phyloP scores from a whole-genome alignment of 352 stramenopile genomes.

The Peronospora farinosa region DNA sequence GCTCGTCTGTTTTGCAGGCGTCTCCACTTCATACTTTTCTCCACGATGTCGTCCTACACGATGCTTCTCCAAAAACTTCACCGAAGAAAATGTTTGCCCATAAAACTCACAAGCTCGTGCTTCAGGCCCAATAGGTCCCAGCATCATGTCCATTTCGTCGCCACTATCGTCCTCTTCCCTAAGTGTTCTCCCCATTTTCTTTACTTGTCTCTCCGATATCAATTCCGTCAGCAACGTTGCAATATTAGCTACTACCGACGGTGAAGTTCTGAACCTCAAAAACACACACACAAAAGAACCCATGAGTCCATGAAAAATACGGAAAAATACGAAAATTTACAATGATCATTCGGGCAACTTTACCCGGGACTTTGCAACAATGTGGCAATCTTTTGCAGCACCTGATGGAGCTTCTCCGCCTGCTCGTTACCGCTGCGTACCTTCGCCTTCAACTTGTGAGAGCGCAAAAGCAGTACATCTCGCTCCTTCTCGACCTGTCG shows the following conservation, averaged over 20 bases:
- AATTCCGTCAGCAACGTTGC: slow-evolving; percentile 49
- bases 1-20: slow-evolving; percentile 10
- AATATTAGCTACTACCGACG: slow-evolving; percentile 51
- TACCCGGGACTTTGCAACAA: slow-evolving; percentile 66
- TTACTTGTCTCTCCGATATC: slow-evolving; percentile 23
- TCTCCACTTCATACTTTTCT: slow-evolving; percentile 16
- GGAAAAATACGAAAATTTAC: slow-evolving; percentile 1
- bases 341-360: not conserved
- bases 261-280: slow-evolving; percentile 32
- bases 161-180: slow-evolving; percentile 6
- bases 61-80: slow-evolving; percentile 59
- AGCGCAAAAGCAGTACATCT: slow-evolving; percentile 31
- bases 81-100: slow-evolving; percentile 64
- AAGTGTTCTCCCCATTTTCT: slow-evolving; percentile 8
- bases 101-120: slow-evolving; percentile 51
- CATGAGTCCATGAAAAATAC: not conserved
- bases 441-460: slow-evolving; percentile 51
- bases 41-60: slow-evolving; percentile 40
- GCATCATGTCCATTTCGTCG: not conserved
- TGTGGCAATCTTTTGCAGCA: slow-evolving; percentile 69
- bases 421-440: slow-evolving; percentile 44
- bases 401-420: slow-evolving; percentile 69
- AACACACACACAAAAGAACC: slow-evolving; percentile 5
- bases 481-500: slow-evolving; percentile 34
- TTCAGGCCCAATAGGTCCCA: slow-evolving; percentile 31